Conservation (phyloP, 2,329 filamentous ascomycete species). For the Chrysoporthe austroafricana region DNA sequence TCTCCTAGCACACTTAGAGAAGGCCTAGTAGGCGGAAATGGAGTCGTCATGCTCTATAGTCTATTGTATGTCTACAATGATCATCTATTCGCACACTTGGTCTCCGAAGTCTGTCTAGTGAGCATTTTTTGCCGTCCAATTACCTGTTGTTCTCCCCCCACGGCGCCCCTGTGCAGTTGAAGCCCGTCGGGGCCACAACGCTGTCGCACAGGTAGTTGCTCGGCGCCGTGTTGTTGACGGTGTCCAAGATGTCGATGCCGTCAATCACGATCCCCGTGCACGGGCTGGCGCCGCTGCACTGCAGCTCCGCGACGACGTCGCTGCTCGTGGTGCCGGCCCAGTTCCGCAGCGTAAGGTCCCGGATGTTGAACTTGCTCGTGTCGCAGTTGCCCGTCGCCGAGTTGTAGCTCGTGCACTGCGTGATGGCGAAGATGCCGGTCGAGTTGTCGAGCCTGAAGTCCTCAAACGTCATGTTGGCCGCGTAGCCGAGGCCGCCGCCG, state of each 20-base stretch:
- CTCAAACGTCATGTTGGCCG: conserved; percentile 32
- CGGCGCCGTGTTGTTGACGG: conserved; percentile 24
- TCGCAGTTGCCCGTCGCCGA: conserved; percentile 30
- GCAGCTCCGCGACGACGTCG: conserved; percentile 25
- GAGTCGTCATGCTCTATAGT: not conserved
- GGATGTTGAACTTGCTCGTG: conserved; percentile 32
- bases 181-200: conserved; percentile 22
- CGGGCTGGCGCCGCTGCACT: conserved; percentile 28
- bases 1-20: too few relatives aligned
- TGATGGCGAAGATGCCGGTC: conserved; percentile 28
- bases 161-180: conserved; percentile 27
- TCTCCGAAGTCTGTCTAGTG: not conserved
- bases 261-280: conserved; percentile 24
- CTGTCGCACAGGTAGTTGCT: conserved; percentile 26
- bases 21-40: too few relatives aligned
- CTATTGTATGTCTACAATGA: not conserved
- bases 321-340: conserved; percentile 28
- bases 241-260: conserved; percentile 18
- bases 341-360: conserved; percentile 28
- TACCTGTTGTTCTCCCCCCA: conserved; percentile 27
- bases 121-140: not conserved
- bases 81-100: not conserved
- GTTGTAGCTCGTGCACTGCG: conserved; percentile 33
- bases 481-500: conserved; percentile 30
- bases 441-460: conserved; percentile 32